These are phyloP conservation scores for Leishmania tropica DNA, from an alignment of 208 protist species.

Conservation along the genomic window DNA sequence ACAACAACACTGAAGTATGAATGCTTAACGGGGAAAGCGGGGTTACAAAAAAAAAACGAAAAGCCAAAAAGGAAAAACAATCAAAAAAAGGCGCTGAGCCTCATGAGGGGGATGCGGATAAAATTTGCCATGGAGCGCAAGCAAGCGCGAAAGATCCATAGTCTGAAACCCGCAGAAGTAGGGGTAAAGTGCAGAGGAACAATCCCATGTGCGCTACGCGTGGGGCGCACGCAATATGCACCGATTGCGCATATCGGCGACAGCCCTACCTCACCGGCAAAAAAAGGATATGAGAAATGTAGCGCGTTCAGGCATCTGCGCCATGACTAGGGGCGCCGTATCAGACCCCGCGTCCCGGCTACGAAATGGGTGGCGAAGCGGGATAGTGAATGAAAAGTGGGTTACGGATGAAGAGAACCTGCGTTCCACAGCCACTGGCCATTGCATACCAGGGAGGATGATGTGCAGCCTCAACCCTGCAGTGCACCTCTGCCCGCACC, in stretches of 20 bases:
- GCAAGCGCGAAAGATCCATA: not conserved
- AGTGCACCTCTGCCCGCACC: not conserved
- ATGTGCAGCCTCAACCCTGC: not conserved
- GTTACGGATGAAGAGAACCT: not conserved
- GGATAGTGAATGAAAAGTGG: not conserved
- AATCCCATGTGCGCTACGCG: not conserved
- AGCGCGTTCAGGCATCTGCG: not conserved
- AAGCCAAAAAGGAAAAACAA: not conserved
- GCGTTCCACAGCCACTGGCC: not conserved
- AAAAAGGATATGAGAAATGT: not conserved
- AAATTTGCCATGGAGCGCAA: not conserved
- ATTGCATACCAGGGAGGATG: constrained; percentile 1
- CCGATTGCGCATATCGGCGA: not conserved
- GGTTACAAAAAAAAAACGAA: not conserved
- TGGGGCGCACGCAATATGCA: not conserved
- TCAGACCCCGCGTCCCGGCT: not conserved
- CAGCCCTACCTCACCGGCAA: not conserved
- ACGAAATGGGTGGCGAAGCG: not conserved
- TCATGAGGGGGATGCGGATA: not conserved
- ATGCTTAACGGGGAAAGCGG: not conserved
- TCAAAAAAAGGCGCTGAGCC: not conserved
- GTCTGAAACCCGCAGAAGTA: not conserved
- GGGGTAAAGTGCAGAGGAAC: not conserved
- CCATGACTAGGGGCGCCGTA: not conserved
- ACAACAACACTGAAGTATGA: not conserved